phyloP scores from a whole-genome alignment of 179 eudicot genomes.

The Spinacia oleracea region DNA sequence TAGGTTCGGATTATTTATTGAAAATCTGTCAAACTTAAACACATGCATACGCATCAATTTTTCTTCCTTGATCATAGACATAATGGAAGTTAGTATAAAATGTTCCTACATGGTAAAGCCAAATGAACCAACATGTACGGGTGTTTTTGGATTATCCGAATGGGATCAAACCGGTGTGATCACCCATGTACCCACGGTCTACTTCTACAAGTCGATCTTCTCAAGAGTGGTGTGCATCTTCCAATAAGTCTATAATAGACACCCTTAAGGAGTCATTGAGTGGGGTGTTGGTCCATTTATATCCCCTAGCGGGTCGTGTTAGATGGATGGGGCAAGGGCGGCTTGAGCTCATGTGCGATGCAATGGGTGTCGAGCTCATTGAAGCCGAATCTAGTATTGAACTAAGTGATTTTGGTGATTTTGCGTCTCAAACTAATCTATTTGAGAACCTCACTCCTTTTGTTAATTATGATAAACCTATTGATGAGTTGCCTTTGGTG shows the following conservation, averaged over 20 bases:
- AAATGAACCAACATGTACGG: constrained; percentile 26
- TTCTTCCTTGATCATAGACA: too few species aligned
- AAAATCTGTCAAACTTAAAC: too few species aligned
- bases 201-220: constrained; percentile 33
- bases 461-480: constrained; percentile 32
- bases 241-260: constrained; percentile 22
- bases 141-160: constrained; percentile 26
- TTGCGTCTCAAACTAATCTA: constrained; percentile 22
- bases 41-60: too few species aligned
- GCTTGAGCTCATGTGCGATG: constrained; percentile 32
- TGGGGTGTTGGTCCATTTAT: constrained; percentile 32
- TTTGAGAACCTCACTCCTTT: constrained; percentile 34
- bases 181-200: constrained; percentile 31
- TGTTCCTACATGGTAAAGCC: constrained; percentile 25
- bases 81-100: constrained; percentile 24
- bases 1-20: too few species aligned
- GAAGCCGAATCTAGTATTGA: constrained; percentile 34
- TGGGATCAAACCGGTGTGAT: constrained; percentile 39
- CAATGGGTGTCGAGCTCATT: constrained; percentile 33
- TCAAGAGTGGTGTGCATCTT: constrained; percentile 19
- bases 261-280: constrained; percentile 33
- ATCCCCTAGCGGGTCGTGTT: constrained; percentile 37
- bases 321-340: constrained; percentile 33
- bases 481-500: constrained; percentile 36
- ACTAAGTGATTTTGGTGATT: constrained; percentile 39